Percentiles rank a stretch among this genome's conserved stretches.
Evolutionary conservation across 768 basidiomycete species (phyloP).

Genomic region (Boletus rubescentipes): DNA sequence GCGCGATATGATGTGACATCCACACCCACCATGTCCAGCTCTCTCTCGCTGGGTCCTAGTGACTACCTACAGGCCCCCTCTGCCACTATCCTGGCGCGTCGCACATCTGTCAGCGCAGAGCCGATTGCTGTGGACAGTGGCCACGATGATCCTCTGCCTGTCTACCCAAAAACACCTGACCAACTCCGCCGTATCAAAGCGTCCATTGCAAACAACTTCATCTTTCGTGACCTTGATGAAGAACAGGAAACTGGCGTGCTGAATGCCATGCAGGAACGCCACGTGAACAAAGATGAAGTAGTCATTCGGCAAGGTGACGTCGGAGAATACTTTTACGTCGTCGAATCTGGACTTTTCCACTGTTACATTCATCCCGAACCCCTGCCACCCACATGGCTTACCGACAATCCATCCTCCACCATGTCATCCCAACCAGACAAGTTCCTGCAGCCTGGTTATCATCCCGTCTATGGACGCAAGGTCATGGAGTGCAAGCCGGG

Average conservation of each 20-base stretch:
- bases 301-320: conserved; percentile 97
- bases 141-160: conserved; percentile 65
- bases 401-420: conserved; percentile 39
- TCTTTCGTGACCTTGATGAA: conserved; percentile 95
- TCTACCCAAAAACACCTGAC: conserved; percentile 75
- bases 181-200: conserved; percentile 86
- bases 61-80: conserved; percentile 74
- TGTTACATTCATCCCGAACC: conserved; percentile 77
- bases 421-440: conserved; percentile 46
- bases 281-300: conserved; percentile 70
- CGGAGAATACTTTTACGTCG: conserved; percentile 97
- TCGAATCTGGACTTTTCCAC: conserved; percentile 84
- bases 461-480: conserved; percentile 72
- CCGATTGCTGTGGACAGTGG: conserved; percentile 82
- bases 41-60: conserved; percentile 41
- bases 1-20: conserved; percentile 47
- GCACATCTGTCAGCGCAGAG: conserved; percentile 95
- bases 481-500: conserved; percentile 86
- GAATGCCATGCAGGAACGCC: conserved; percentile 91
- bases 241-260: conserved; percentile 93
- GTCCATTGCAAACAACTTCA: conserved; percentile 85
- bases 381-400: conserved; percentile 57
- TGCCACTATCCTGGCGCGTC: conserved; percentile 81
- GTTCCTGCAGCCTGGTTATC: conserved; percentile 62
- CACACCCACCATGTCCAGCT: conserved; percentile 46